Percentiles rank a stretch among this genome's conserved stretches.
phyloP scores from a whole-genome alignment of 106 monocot genomes.

The Hemerocallis citrina region DNA sequence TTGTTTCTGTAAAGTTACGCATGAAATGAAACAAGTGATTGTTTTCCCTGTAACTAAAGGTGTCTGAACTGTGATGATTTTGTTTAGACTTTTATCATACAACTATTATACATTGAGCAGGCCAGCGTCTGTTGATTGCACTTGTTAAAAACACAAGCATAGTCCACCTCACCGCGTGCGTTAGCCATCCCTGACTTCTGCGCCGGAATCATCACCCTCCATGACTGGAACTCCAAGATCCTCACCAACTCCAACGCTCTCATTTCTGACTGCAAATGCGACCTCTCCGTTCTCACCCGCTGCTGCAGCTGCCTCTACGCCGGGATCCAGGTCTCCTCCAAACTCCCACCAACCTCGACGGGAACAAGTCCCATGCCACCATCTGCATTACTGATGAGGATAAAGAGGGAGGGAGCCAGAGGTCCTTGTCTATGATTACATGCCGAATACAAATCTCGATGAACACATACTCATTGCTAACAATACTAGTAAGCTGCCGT shows the following conservation, averaged over 20 bases:
- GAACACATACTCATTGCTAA: conserved; percentile 27
- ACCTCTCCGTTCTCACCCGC: conserved; percentile 21
- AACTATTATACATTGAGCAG: not conserved
- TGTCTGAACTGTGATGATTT: not conserved
- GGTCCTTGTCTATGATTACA: conserved; percentile 60
- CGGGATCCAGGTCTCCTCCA: conserved; percentile 25
- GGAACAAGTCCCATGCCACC: conserved; percentile 47
- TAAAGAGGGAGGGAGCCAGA: conserved; percentile 29
- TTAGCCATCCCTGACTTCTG: conserved; percentile 40
- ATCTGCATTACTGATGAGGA: conserved; percentile 50
- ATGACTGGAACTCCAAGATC: conserved; percentile 34
- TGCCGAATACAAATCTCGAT: conserved; percentile 45
- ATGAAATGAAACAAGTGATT: not conserved
- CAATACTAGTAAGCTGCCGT: not conserved
- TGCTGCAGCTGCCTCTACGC: conserved; percentile 53
- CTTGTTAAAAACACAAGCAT: too few relatives aligned
- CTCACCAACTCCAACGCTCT: conserved; percentile 25
- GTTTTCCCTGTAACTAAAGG: not conserved
- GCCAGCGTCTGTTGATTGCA: too few relatives aligned
- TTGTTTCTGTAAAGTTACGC: conserved; percentile 5
- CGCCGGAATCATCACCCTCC: conserved; percentile 39
- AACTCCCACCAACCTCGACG: conserved; percentile 40
- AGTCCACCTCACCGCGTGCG: too few relatives aligned
- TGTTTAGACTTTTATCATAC: not conserved
- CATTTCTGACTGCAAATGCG: conserved; percentile 27